Conservation (phyloP, 1,284 basidiomycete genomes). For the Ganoderma resinaceum region DNA sequence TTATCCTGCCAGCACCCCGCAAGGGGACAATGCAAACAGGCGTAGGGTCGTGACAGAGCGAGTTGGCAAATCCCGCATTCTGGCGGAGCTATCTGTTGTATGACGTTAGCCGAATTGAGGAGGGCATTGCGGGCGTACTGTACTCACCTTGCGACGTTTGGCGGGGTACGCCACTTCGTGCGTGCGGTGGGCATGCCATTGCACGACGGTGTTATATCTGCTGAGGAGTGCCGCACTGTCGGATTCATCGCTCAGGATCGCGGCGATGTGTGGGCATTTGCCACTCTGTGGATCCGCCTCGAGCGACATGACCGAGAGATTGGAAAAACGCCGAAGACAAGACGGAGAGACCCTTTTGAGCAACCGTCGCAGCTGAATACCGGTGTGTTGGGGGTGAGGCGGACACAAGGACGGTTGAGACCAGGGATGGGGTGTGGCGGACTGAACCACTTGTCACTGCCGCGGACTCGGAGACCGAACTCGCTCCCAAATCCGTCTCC, state of each 20-base stretch:
- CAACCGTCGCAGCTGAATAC: background rate
- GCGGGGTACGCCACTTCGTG: conserved; percentile 43
- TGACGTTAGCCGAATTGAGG: conserved; percentile 1
- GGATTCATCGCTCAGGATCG: conserved; percentile 38
- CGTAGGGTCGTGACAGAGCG: conserved; percentile 73
- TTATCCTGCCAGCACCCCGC: conserved; percentile 74
- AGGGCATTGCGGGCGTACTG: background rate
- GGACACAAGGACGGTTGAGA: background rate
- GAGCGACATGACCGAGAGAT: conserved; percentile 19
- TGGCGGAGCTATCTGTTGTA: conserved; percentile 51
- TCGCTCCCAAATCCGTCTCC: conserved; percentile 17
- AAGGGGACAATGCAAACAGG: conserved; percentile 80
- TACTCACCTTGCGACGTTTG: conserved; percentile 53
- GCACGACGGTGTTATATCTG: conserved; percentile 47
- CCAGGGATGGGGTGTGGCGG: conserved; percentile 5
- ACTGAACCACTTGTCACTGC: background rate
- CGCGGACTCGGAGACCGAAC: background rate
- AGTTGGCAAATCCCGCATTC: conserved; percentile 69
- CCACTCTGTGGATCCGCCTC: conserved; percentile 16
- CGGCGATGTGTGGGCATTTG: conserved; percentile 36
- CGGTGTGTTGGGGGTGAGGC: background rate
- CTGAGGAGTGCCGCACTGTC: conserved; percentile 37
- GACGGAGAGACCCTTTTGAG: background rate
- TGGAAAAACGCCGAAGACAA: conserved; percentile 6
- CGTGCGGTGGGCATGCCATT: conserved; percentile 46